These are phyloP conservation scores for Aureococcus anophagefferens DNA, from an alignment of 108 stramenopile species.

Conservation along the genomic window DNA sequence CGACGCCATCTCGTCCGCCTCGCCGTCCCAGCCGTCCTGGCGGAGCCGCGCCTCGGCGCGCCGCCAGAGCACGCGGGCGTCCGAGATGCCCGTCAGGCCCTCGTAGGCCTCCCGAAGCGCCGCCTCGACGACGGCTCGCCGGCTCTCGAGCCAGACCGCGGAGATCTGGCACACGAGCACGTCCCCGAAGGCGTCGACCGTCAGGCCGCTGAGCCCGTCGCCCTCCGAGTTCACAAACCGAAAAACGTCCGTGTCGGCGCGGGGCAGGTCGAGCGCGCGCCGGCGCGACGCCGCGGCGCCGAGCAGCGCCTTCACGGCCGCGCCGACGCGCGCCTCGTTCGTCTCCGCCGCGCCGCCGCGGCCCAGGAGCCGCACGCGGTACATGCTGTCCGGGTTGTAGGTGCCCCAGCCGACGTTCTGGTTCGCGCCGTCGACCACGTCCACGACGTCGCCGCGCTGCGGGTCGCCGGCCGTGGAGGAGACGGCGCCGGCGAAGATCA, in stretches of 20 bases:
- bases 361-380: conserved; percentile 59
- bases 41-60: conserved; percentile 27
- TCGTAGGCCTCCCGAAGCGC: conserved; percentile 10
- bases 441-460: neutral
- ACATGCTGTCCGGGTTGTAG: conserved; percentile 72
- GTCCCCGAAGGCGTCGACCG: conserved; percentile 72
- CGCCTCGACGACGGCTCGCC: conserved; percentile 33
- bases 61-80: conserved; percentile 26
- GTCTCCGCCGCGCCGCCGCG: neutral
- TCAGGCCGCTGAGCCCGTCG: conserved; percentile 75
- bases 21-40: conserved; percentile 30
- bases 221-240: conserved; percentile 89
- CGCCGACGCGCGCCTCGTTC: neutral
- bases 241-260: conserved; percentile 53
- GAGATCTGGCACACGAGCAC: conserved; percentile 65
- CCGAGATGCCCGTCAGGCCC: conserved; percentile 5
- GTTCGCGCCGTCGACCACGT: neutral
- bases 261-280: conserved; percentile 27
- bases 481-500: conserved; percentile 4
- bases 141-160: conserved; percentile 82
- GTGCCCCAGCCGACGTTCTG: conserved; percentile 58
- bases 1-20: neutral
- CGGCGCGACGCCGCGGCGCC: neutral
- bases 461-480: neutral
- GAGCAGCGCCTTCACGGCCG: neutral